A percentile compares a stretch with the other conserved stretches of the same genome.
These are phyloP conservation scores for Rhodotorula taiwanensis DNA, from an alignment of 768 basidiomycete genomes.

Conservation along the genomic window DNA sequence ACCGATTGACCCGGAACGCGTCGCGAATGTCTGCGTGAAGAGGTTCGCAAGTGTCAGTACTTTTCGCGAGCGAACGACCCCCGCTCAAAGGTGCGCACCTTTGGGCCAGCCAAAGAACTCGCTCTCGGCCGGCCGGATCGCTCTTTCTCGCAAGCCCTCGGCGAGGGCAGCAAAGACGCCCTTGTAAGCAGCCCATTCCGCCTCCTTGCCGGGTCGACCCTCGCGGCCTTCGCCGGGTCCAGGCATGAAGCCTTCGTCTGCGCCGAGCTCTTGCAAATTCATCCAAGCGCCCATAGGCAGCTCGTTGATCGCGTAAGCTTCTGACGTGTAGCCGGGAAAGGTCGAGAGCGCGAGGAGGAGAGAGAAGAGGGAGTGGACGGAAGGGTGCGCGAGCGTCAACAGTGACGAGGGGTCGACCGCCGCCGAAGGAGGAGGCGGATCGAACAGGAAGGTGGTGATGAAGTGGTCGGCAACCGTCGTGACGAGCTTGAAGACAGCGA, in stretches of 20 bases:
- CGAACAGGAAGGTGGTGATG: constrained; percentile 29
- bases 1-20: constrained; percentile 33
- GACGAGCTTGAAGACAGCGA: constrained; percentile 37
- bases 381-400: constrained; percentile 16
- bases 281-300: constrained; percentile 29
- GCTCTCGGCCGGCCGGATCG: constrained; percentile 14
- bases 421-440: not conserved
- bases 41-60: no score
- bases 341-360: constrained; percentile 31
- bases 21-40: constrained; percentile 29
- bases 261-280: constrained; percentile 37
- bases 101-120: constrained; percentile 33
- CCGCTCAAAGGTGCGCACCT: constrained; percentile 22
- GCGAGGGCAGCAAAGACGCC: constrained; percentile 34
- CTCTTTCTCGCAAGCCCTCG: constrained; percentile 17
- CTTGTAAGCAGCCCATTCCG: constrained; percentile 22
- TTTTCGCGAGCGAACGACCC: no score
- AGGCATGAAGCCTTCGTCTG: constrained; percentile 31
- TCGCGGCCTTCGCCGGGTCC: constrained; percentile 15
- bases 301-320: constrained; percentile 32
- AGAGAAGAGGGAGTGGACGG: constrained; percentile 22
- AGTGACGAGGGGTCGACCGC: not conserved
- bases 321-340: constrained; percentile 33
- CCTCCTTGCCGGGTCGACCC: constrained; percentile 12
- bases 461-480: constrained; percentile 35